Percentiles rank a stretch among this genome's conserved stretches.
Conservation (phyloP, 176 grass and related monocot species). For the maize (Zea mays) region DNA sequence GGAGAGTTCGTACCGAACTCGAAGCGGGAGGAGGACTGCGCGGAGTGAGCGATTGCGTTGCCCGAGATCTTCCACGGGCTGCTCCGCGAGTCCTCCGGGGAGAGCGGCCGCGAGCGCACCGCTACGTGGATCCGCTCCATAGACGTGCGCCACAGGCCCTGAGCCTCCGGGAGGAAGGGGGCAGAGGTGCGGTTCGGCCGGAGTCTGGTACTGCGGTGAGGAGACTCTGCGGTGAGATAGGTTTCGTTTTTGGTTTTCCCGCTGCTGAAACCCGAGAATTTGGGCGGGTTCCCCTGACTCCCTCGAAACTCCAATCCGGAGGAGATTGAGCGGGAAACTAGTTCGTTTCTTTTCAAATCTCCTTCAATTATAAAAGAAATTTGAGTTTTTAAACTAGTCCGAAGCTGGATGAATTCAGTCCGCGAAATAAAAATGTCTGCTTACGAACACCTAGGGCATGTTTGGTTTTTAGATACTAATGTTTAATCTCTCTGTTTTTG, state of each 20-base stretch:
- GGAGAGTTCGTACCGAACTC: slow-evolving; percentile 63
- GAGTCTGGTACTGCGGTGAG: neutral
- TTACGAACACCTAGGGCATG: too few species aligned
- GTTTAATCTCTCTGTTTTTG: too few species aligned
- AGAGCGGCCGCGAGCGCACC: slow-evolving; percentile 72
- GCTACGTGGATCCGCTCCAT: slow-evolving; percentile 91
- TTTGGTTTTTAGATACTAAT: too few species aligned
- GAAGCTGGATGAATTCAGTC: too few species aligned
- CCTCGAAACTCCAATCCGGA: neutral
- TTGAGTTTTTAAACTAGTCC: too few species aligned
- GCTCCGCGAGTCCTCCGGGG: slow-evolving; percentile 58
- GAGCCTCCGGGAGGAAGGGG: neutral
- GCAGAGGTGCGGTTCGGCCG: neutral
- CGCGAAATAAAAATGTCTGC: too few species aligned
- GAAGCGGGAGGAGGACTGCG: slow-evolving; percentile 61
- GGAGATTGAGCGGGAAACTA: too few species aligned
- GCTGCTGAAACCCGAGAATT: neutral
- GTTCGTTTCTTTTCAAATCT: too few species aligned
- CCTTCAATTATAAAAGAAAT: too few species aligned
- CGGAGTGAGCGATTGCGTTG: slow-evolving; percentile 63
- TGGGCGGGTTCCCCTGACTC: neutral
- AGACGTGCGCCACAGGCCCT: neutral
- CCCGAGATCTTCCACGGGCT: slow-evolving; percentile 75
- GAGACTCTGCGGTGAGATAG: neutral
- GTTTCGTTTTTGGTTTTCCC: slow-evolving; percentile 33